phyloP scores from a whole-genome alignment of 2,329 filamentous ascomycete species.

The Ophiostoma tasmaniense region DNA sequence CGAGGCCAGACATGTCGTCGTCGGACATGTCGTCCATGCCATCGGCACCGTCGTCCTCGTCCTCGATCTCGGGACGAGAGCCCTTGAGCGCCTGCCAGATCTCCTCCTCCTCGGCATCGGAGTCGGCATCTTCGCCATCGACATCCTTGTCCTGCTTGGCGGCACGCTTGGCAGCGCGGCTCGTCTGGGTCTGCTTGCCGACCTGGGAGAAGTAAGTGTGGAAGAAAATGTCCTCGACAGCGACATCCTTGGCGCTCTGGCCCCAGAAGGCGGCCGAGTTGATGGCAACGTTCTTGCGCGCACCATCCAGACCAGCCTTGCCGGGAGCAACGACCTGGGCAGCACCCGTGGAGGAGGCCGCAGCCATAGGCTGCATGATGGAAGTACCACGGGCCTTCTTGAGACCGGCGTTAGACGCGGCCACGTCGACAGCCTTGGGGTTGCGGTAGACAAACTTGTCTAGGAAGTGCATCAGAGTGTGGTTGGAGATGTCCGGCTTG shows the following conservation, averaged over 20 bases:
- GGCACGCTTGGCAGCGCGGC: conserved; percentile 41
- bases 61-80: conserved; percentile 33
- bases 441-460: conserved; percentile 99
- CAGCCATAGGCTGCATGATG: conserved; percentile 86
- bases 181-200: conserved; percentile 51
- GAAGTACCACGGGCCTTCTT: conserved; percentile 60
- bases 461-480: conserved; percentile 89
- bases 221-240: conserved; percentile 93
- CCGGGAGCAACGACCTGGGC: conserved; percentile 50
- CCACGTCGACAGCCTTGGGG: conserved; percentile 55
- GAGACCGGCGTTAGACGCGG: conserved; percentile 13
- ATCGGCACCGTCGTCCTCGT: conserved; percentile 41
- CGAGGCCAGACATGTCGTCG: conserved; percentile 31
- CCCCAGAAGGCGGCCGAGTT: conserved; percentile 90
- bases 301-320: conserved; percentile 35
- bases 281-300: conserved; percentile 39
- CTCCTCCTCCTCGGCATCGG: conserved; percentile 34
- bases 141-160: conserved; percentile 37
- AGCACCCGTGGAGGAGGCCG: conserved; percentile 30
- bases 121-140: conserved; percentile 49
- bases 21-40: conserved; percentile 23
- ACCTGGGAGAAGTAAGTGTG: conserved; percentile 86
- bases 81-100: conserved; percentile 31
- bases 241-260: conserved; percentile 78
- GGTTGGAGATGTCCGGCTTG: conserved; percentile 83